Conservation (phyloP, 345 rosid species). For the Euphorbia peplus region DNA sequence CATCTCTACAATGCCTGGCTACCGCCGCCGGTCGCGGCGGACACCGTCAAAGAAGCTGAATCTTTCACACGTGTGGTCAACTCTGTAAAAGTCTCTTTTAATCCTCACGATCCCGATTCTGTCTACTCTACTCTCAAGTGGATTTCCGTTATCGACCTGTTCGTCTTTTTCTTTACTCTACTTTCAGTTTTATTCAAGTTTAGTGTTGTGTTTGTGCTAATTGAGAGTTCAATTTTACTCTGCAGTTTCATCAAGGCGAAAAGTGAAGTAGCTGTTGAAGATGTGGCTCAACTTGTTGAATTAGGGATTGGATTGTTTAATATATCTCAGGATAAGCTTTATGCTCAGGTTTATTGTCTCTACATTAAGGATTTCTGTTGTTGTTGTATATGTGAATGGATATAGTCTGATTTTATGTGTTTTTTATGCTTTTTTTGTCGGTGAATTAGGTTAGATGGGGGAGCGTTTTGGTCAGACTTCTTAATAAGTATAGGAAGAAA, state of each 20-base stretch:
- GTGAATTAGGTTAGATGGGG: conserved; percentile 94
- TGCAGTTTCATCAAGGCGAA: conserved; percentile 87
- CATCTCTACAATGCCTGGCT: conserved; percentile 96
- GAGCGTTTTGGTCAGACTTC: conserved; percentile 64
- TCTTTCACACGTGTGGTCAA: conserved; percentile 68
- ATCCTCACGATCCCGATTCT: conserved; percentile 84
- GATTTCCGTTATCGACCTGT: conserved; percentile 94
- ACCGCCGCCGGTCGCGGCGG: conserved; percentile 91
- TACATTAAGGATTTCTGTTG: conserved; percentile 3
- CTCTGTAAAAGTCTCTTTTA: conserved; percentile 56
- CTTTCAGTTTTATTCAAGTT: not conserved
- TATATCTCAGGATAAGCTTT: conserved; percentile 66
- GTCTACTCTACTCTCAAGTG: conserved; percentile 84
- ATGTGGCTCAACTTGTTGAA: conserved; percentile 62
- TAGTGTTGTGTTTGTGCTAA: too few relatives aligned
- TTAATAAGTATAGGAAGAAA: conserved; percentile 74
- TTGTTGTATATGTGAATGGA: not conserved
- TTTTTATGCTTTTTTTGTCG: conserved; percentile 16
- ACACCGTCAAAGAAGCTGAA: conserved; percentile 69
- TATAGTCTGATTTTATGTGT: not conserved
- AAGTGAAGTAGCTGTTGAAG: conserved; percentile 75
- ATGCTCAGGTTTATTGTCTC: conserved; percentile 64
- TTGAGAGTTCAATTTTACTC: not conserved
- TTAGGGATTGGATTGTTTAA: conserved; percentile 70
- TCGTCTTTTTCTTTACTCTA: conserved; percentile 15